Conservation (phyloP, 1,139 yeast genomes). For the Keqinozyma sinolaborantium region DNA sequence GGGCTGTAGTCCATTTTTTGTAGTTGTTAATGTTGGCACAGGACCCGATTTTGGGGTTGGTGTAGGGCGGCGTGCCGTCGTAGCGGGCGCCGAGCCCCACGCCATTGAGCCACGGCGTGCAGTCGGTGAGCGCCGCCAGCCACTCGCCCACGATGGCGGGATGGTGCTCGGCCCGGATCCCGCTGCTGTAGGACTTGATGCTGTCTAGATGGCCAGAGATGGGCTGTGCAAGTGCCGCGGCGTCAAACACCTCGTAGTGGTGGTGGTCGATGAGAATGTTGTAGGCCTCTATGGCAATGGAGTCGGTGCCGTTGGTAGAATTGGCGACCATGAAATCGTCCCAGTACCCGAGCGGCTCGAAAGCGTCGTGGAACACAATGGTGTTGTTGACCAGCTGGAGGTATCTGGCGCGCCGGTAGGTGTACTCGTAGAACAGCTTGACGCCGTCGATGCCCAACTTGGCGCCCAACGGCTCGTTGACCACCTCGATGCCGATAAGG, state of each 20-base stretch:
- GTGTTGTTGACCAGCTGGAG: conserved; percentile 10
- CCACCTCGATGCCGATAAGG: conserved; percentile 20
- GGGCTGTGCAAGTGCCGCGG: conserved; percentile 13
- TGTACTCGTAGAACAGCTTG: conserved; percentile 13
- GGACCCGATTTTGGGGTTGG: conserved; percentile 11
- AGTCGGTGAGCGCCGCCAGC: conserved; percentile 24
- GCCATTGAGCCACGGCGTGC: conserved; percentile 24
- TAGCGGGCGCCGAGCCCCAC: conserved; percentile 21
- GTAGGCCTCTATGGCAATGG: conserved; percentile 18
- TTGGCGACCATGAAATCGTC: conserved; percentile 14
- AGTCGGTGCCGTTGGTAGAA: too few relatives aligned
- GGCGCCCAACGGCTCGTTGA: conserved; percentile 21
- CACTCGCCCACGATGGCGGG: conserved; percentile 22
- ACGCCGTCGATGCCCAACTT: conserved; percentile 13
- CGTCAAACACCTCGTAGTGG: conserved; percentile 20
- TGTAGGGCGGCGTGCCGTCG: conserved; percentile 15
- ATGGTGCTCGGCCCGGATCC: conserved; percentile 14
- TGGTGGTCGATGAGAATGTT: conserved; percentile 20
- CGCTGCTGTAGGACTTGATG: conserved; percentile 12
- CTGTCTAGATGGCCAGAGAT: conserved; percentile 13
- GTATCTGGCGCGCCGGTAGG: conserved; percentile 7
- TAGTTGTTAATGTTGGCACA: conserved; percentile 16
- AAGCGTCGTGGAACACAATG: conserved; percentile 25
- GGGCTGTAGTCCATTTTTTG: conserved; percentile 12
- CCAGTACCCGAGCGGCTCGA: conserved; percentile 18